Conservation (phyloP, 2,329 filamentous ascomycete species). For the Colletotrichum falcatum region DNA sequence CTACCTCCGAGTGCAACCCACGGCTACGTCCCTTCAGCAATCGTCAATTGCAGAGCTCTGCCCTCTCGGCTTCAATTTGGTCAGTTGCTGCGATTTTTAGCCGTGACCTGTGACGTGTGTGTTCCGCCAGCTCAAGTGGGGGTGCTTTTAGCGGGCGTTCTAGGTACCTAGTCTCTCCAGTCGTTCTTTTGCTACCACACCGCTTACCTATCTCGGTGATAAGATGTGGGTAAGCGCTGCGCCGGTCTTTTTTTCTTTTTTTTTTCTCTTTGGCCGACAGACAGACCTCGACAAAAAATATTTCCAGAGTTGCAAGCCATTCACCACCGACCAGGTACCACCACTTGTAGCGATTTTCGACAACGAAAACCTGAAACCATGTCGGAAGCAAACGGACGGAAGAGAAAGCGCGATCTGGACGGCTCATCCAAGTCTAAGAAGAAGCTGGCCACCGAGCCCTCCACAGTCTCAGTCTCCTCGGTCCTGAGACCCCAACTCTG, state of each 20-base stretch:
- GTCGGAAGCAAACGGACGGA: conserved; percentile 58
- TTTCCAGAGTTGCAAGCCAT: conserved; percentile 32
- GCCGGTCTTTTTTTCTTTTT: conserved; percentile 35
- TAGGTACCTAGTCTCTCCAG: not conserved
- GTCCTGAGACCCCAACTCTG: conserved; percentile 59
- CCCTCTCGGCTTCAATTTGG: not conserved
- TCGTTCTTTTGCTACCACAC: not conserved
- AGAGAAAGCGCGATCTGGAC: conserved; percentile 65
- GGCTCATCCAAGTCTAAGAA: conserved; percentile 59
- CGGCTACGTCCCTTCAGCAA: not conserved
- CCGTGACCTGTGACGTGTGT: conserved; percentile 19
- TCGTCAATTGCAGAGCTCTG: not conserved
- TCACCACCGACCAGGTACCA: not conserved
- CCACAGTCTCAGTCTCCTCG: conserved; percentile 59
- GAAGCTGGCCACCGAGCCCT: conserved; percentile 56
- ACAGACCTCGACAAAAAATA: conserved; percentile 41
- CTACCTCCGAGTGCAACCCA: not conserved
- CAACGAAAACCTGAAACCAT: conserved; percentile 45
- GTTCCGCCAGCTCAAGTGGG: conserved; percentile 13
- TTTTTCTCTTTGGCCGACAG: not conserved
- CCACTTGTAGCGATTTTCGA: conserved; percentile 6
- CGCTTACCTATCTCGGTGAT: conserved; percentile 10
- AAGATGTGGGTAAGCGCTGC: conserved; percentile 19
- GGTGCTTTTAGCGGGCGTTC: not conserved
- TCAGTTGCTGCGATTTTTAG: not conserved